Evolutionary conservation across 2,329 filamentous ascomycete genomes (phyloP).

Genomic region (Cladophialophora exuberans): DNA sequence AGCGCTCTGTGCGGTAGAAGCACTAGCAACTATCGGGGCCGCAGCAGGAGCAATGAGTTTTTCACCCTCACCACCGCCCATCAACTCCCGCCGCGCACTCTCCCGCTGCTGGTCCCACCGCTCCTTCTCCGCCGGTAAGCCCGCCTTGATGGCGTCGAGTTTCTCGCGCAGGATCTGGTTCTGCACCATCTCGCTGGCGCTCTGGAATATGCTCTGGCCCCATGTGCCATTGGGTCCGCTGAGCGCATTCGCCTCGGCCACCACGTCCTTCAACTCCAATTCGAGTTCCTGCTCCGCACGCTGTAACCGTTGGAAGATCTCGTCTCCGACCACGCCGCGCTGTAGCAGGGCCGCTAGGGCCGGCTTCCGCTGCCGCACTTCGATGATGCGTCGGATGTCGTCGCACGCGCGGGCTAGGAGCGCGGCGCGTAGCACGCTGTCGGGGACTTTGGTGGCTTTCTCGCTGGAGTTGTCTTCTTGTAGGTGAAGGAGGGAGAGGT

Average conservation of each 20-base stretch:
- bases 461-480: slow-evolving; percentile 46
- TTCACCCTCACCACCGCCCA: slow-evolving; percentile 50
- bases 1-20: slow-evolving; percentile 25
- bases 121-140: slow-evolving; percentile 73
- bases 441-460: slow-evolving; percentile 66
- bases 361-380: slow-evolving; percentile 85
- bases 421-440: slow-evolving; percentile 83
- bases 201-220: slow-evolving; percentile 96
- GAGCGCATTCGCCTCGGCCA: slow-evolving; percentile 85
- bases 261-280: slow-evolving; percentile 90
- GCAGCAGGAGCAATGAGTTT: not conserved
- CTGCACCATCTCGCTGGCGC: slow-evolving; percentile 91
- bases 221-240: slow-evolving; percentile 51
- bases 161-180: slow-evolving; percentile 77
- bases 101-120: slow-evolving; percentile 88
- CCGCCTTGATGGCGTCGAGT: slow-evolving; percentile 73
- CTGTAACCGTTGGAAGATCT: slow-evolving; percentile 89
- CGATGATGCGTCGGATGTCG: slow-evolving; percentile 88
- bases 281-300: slow-evolving; percentile 97
- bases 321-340: slow-evolving; percentile 90
- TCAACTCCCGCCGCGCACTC: slow-evolving; percentile 83
- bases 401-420: slow-evolving; percentile 87
- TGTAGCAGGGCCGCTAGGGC: slow-evolving; percentile 82
- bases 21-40: not conserved
- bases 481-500: slow-evolving; percentile 87